Evolutionary conservation across 139 green algal species (phyloP), one percentile per base, ranked within the genome.

Genomic region (Astrephomene gubernaculifera): DNA sequence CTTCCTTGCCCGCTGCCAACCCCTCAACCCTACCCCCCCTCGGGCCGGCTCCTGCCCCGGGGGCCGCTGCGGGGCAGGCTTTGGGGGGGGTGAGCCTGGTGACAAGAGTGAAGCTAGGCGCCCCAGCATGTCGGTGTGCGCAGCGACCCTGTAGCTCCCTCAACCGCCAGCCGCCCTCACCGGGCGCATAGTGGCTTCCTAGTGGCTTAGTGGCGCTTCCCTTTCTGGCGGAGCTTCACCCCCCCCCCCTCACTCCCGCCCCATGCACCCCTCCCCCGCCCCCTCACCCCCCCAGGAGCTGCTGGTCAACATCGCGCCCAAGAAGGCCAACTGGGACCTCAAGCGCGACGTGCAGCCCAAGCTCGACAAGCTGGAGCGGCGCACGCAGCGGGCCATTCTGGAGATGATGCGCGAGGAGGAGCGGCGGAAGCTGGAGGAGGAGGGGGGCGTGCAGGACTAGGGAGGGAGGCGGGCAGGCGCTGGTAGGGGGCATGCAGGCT

Each of bases 301-400:
- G 64, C 87, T 99, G 45, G 93, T 96, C 1, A 96, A 94, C 71
- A 91, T 97, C 3, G 95, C 95, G 0, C 95, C 94, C 52, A 97
- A 97, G 87, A 97, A 98, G 83, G 90, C 94, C n/a, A 97, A 98
- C 80, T 98, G 94, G 94, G 96, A 98, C 85, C 71, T 98, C 39
- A 96, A 96, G 71, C 87, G 96, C 2, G 94, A 97, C 64, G 91
- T 98, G 44, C 92, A 93, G 53, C 89, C 87, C 22, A 93, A 95
- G 82, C 87, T 98, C 35, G 93, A 93, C 33, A 95, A 95, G 65
- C 89, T 98, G 60, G 95, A 98, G 80, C 89, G 94, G 25, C 83
- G 91, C 0, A 98, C 95, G 12, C 93, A 97, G 83, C 78, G 92
- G 0, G 95, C 95, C 17, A 93, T 98, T 63, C 83, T 97, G 22